phyloP scores from a whole-genome alignment of 371 early-diverging fungal species.

The Caulochytrium protostelioides region DNA sequence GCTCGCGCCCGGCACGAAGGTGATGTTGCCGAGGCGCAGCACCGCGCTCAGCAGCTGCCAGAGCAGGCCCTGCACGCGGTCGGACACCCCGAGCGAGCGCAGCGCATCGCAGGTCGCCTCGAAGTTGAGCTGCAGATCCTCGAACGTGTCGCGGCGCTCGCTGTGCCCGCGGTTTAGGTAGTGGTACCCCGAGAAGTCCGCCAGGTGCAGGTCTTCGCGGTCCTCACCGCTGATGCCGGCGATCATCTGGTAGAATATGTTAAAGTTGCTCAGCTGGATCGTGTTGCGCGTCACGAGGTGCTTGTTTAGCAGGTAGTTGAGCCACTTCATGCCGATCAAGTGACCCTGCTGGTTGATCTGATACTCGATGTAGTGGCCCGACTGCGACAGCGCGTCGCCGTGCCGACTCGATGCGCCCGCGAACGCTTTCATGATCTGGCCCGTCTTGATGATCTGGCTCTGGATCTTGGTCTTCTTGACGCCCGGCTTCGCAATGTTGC shows the following conservation, averaged over 20 bases:
- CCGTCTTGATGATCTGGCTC: constrained; percentile 42
- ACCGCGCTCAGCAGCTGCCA: constrained; percentile 71
- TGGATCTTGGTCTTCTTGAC: constrained; percentile 64
- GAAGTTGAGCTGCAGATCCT: constrained; percentile 45
- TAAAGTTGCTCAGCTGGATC: too few species aligned
- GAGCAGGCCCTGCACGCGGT: constrained; percentile 53
- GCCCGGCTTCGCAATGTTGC: constrained; percentile 40
- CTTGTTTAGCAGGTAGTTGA: constrained; percentile 76
- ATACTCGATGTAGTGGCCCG: constrained; percentile 57
- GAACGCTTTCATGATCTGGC: constrained; percentile 57
- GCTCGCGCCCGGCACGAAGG: too few species aligned
- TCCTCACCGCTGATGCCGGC: constrained; percentile 36
- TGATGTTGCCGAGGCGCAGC: constrained; percentile 70
- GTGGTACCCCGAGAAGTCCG: constrained; percentile 25
- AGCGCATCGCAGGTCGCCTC: too few species aligned
- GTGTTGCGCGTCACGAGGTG: too few species aligned
- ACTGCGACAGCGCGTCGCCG: too few species aligned
- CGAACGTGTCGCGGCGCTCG: constrained; percentile 35
- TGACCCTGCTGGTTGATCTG: constrained; percentile 67
- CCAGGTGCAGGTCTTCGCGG: constrained; percentile 22
- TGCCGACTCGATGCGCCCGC: constrained; percentile 48
- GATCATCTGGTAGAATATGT: constrained; percentile 68
- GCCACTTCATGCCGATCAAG: constrained; percentile 60
- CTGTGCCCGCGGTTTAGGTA: constrained; percentile 24
- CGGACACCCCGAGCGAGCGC: constrained; percentile 62